Base-by-base conservation (phyloP, 176 grass and related monocot genomes). In the Secale cereale region DNA sequence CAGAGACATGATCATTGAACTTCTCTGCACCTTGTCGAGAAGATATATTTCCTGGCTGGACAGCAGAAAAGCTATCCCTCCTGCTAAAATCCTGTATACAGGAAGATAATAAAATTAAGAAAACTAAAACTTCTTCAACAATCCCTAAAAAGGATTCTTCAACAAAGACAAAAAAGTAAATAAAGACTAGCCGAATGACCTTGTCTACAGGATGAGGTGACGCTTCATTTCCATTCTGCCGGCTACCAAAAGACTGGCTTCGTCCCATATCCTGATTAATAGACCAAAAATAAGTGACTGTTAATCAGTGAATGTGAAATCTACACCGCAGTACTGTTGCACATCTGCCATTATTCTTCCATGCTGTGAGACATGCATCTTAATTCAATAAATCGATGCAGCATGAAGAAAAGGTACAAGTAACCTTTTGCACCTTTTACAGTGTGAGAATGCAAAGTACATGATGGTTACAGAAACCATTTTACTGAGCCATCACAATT, bases 31-130 rank as follows among this genome's bases (percentile, higher is more conserved):
- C 66, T 72, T 92, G 80, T 8, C 17, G 4, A 68, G 76, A 43
- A 15, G 12, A 2, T 59, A 74, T 29, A 63, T 85, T 87, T 82
- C 76, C 85, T 83, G 82, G 78, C 54, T 89, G 91, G 66, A 28
- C 82, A 59, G 84, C 32, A 81, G 94, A 36, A 59, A 92, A 99
- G 88, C 88, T 95, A 61, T 86, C 87, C 64, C 62, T 87, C 79
- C 88, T 89, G 40, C 83, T 78, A 70, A 91, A 79, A 78, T 92
- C 94, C 90, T 91, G 91, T 48, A 3, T 32, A 78, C 8, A 86
- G 20, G 8, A 85, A 67, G 60, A 66, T 56, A 50, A 87, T 54
- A 54, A 54, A 26, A 81, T 75, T 26, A 80, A 66, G 26, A 64
- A 86, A 70, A 37, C 73, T 77, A 30, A 65, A 15, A 14, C 3